Conservation (phyloP, 2,329 filamentous ascomycete species). For the Diplocarpon rosae region DNA sequence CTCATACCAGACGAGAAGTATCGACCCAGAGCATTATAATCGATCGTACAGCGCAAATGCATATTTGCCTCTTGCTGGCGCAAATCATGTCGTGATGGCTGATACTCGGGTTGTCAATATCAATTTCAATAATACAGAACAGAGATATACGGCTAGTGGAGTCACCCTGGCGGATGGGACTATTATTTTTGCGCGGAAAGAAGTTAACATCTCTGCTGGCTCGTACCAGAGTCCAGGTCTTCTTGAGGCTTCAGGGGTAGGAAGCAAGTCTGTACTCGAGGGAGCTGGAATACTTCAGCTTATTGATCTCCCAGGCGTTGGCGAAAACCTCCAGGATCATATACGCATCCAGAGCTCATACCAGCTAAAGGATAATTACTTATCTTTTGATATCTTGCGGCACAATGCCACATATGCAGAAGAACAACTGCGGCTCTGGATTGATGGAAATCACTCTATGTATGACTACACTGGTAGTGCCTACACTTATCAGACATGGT, state of each 20-base stretch:
- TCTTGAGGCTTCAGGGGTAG: conserved; percentile 41
- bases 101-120: conserved; percentile 75
- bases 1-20: conserved; percentile 38
- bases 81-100: conserved; percentile 70
- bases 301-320: conserved; percentile 38
- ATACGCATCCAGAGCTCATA: conserved; percentile 20
- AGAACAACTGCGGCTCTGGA: conserved; percentile 26
- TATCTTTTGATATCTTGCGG: conserved; percentile 14
- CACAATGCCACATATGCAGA: conserved; percentile 24
- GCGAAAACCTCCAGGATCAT: conserved; percentile 39
- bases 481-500: conserved; percentile 34
- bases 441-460: conserved; percentile 7
- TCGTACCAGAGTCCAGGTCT: conserved; percentile 41
- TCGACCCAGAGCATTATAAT: conserved; percentile 35
- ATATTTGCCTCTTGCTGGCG: conserved; percentile 28
- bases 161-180: conserved; percentile 7
- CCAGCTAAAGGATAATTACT: conserved; percentile 13
- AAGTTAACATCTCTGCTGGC: conserved; percentile 41
- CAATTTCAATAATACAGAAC: conserved; percentile 32
- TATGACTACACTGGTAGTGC: conserved; percentile 25
- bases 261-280: conserved; percentile 33
- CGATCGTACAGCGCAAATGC: conserved; percentile 40
- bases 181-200: conserved; percentile 20
- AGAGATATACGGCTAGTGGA: conserved; percentile 13
- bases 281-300: conserved; percentile 33